Conservation (phyloP, 1,284 basidiomycete genomes). For the Cronartium ribicola region DNA sequence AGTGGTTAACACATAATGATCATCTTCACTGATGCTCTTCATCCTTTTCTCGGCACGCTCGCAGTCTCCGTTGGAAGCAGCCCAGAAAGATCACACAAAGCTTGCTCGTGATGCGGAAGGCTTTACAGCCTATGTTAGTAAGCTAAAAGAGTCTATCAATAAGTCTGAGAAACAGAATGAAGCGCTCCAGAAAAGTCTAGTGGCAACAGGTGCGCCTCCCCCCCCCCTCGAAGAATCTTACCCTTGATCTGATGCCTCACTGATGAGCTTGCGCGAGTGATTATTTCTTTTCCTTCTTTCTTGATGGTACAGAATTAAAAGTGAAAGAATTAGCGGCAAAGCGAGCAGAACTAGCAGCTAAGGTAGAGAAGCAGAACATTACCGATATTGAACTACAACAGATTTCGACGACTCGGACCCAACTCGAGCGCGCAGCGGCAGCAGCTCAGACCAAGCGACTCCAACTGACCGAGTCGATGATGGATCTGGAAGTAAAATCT, state of each 20-base stretch:
- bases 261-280: neutral
- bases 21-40: neutral
- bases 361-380: constrained; percentile 75
- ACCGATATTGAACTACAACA: constrained; percentile 74
- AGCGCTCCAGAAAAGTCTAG: constrained; percentile 16
- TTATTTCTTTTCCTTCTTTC: neutral
- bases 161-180: constrained; percentile 37
- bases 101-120: constrained; percentile 28
- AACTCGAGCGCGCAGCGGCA: constrained; percentile 64
- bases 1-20: neutral
- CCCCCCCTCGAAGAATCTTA: neutral
- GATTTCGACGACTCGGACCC: constrained; percentile 80
- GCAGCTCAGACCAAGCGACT: constrained; percentile 68
- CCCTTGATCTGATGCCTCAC: neutral
- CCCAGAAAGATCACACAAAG: constrained; percentile 35
- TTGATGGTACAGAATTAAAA: constrained; percentile 15
- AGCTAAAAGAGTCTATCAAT: constrained; percentile 19
- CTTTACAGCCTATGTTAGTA: constrained; percentile 22
- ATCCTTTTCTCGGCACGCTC: neutral
- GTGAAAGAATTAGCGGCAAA: constrained; percentile 8
- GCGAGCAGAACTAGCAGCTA: constrained; percentile 55
- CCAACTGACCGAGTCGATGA: constrained; percentile 65
- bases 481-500: constrained; percentile 71
- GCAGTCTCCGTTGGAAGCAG: constrained; percentile 28
- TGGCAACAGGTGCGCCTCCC: constrained; percentile 3